These are phyloP conservation scores for Dalechampia spathulata DNA, from an alignment of 441 rosid genomes.

Conservation along the genomic window DNA sequence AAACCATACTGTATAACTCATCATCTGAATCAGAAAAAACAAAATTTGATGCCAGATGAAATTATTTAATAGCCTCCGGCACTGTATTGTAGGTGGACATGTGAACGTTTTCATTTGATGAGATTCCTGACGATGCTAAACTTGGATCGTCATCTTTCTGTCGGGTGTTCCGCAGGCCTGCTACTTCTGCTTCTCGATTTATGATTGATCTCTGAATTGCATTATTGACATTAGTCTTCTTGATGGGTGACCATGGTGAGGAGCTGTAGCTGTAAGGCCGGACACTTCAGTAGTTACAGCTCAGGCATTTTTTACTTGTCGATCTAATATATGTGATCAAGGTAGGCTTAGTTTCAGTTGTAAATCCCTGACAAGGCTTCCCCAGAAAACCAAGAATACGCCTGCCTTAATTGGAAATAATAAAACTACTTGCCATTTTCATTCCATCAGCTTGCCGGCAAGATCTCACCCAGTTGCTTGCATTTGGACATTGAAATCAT, in stretches of 20 bases:
- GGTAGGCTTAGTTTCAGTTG: too few species aligned
- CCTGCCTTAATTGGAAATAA: too few species aligned
- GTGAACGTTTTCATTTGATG: neutral
- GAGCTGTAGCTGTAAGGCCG: neutral
- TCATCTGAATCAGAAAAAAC: neutral
- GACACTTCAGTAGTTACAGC: neutral
- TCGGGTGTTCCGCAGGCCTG: too few species aligned
- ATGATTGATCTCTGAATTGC: neutral
- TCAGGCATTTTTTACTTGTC: too few species aligned
- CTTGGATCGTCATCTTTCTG: too few species aligned
- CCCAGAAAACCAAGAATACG: neutral
- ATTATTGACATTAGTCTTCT: too few species aligned
- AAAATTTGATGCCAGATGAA: neutral
- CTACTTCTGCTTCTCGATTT: too few species aligned
- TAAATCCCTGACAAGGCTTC: too few species aligned
- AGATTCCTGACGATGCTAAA: too few species aligned
- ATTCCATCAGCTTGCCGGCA: conserved; percentile 15
- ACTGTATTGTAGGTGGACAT: neutral
- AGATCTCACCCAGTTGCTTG: conserved; percentile 3
- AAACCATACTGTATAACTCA: neutral
- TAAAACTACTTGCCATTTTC: conserved; percentile 21
- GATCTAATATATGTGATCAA: too few species aligned
- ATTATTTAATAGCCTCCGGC: neutral
- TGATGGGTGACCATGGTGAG: neutral
- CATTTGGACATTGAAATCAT: conserved; percentile 12